A percentile compares a stretch with the other conserved stretches of the same genome.
phyloP scores from a whole-genome alignment of 2,329 filamentous ascomycete genomes.

The Orbilia ellipsospora region DNA sequence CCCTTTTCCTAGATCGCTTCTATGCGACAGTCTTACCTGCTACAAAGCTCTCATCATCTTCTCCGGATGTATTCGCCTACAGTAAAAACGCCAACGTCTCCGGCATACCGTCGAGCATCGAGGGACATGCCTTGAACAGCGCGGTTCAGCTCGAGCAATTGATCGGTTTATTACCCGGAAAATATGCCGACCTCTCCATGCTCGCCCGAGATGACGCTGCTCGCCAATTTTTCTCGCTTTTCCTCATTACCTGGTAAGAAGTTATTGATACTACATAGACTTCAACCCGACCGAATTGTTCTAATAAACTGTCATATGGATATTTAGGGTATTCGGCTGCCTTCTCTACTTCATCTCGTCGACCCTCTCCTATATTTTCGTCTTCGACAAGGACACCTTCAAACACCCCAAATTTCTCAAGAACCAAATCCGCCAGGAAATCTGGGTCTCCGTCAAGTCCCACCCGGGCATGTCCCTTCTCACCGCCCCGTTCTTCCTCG shows the following conservation, averaged over 20 bases:
- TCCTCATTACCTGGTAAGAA: slow-evolving; percentile 82
- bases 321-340: slow-evolving; percentile 81
- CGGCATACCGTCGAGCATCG: slow-evolving; percentile 63
- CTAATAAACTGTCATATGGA: not conserved
- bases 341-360: slow-evolving; percentile 87
- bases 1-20: slow-evolving; percentile 79
- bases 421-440: slow-evolving; percentile 89
- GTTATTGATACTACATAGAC: slow-evolving; percentile 40
- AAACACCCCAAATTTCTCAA: slow-evolving; percentile 94
- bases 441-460: slow-evolving; percentile 78
- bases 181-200: slow-evolving; percentile 81
- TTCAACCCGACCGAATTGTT: slow-evolving; percentile 58
- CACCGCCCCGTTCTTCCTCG: slow-evolving; percentile 82
- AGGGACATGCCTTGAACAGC: slow-evolving; percentile 27
- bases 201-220: slow-evolving; percentile 80
- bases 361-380: slow-evolving; percentile 82
- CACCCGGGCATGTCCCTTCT: slow-evolving; percentile 86
- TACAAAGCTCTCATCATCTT: slow-evolving; percentile 64
- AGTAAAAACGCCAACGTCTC: slow-evolving; percentile 69
- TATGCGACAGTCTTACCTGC: slow-evolving; percentile 72
- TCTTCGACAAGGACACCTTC: slow-evolving; percentile 91
- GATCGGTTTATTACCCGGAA: slow-evolving; percentile 74
- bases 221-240: slow-evolving; percentile 80
- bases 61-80: slow-evolving; percentile 63
- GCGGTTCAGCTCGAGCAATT: slow-evolving; percentile 39